phyloP scores from a whole-genome alignment of 1,139 yeast genomes.

The Sugiyamaella castrensis region DNA sequence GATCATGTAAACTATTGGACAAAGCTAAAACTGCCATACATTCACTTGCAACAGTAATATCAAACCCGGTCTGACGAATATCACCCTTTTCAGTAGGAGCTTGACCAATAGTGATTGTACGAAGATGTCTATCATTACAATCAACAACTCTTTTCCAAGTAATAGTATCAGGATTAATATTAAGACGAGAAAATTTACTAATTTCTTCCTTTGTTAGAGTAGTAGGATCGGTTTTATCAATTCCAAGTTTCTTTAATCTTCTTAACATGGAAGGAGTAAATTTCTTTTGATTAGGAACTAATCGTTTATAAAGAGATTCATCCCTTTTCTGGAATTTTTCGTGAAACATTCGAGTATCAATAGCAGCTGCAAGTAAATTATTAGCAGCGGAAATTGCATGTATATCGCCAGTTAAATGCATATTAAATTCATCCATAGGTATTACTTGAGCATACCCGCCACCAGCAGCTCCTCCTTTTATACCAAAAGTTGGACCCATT shows the following conservation, averaged over 20 bases:
- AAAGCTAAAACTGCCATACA: slow-evolving; percentile 98
- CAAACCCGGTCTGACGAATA: slow-evolving; percentile 89
- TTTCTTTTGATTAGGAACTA: slow-evolving; percentile 77
- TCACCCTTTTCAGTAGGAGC: slow-evolving; percentile 94
- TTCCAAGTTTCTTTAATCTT: slow-evolving; percentile 77
- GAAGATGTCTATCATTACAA: slow-evolving; percentile 87
- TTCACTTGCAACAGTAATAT: slow-evolving; percentile 95
- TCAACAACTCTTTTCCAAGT: slow-evolving; percentile 98
- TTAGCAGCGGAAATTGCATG: slow-evolving; percentile 97
- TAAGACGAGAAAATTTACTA: slow-evolving; percentile 73
- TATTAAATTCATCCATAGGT: slow-evolving; percentile 98
- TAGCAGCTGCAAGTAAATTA: slow-evolving; percentile 93
- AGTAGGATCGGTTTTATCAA: slow-evolving; percentile 57
- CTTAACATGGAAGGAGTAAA: slow-evolving; percentile 77
- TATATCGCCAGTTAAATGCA: slow-evolving; percentile 97
- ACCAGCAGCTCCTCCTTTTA: slow-evolving; percentile 99
- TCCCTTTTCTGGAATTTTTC: slow-evolving; percentile 84
- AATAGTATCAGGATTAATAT: slow-evolving; percentile 89
- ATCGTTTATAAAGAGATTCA: slow-evolving; percentile 78
- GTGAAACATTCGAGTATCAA: slow-evolving; percentile 97
- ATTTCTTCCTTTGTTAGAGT: slow-evolving; percentile 79
- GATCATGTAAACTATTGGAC: slow-evolving; percentile 72
- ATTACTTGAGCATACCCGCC: slow-evolving; percentile 98
- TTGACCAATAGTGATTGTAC: slow-evolving; percentile 89
- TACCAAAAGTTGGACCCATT: slow-evolving; percentile 99